phyloP scores from a whole-genome alignment of 495 filamentous ascomycete genomes.

The Penicillium waksmanii region DNA sequence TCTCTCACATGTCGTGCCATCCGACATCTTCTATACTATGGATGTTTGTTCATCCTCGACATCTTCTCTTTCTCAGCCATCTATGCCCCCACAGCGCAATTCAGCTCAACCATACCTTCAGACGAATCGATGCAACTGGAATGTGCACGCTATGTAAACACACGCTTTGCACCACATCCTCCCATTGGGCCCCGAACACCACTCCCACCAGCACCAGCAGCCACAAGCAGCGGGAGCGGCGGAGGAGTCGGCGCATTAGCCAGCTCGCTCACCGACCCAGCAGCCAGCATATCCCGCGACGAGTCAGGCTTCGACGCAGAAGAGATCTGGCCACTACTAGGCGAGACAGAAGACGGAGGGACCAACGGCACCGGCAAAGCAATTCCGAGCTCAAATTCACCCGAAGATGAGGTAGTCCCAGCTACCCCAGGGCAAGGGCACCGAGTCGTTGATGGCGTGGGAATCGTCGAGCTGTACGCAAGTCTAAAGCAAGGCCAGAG shows the following conservation, averaged over 20 bases:
- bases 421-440: slow-evolving; percentile 10
- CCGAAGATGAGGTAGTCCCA: slow-evolving; percentile 1
- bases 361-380: slow-evolving; percentile 26
- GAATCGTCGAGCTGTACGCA: slow-evolving; percentile 68
- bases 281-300: slow-evolving; percentile 24
- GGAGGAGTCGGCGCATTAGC: slow-evolving; percentile 18
- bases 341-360: slow-evolving; percentile 25
- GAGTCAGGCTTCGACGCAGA: slow-evolving; percentile 41
- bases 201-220: slow-evolving; percentile 17
- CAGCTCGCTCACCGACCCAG: slow-evolving; percentile 26
- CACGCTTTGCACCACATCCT: slow-evolving; percentile 42
- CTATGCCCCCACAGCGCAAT: slow-evolving; percentile 80
- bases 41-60: slow-evolving; percentile 83
- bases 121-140: slow-evolving; percentile 76
- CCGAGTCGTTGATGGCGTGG: slow-evolving; percentile 42
- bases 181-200: slow-evolving; percentile 30
- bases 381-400: slow-evolving; percentile 2
- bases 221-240: slow-evolving; percentile 17
- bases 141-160: slow-evolving; percentile 79
- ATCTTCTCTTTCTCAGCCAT: slow-evolving; percentile 91
- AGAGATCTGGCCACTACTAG: slow-evolving; percentile 49
- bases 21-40: slow-evolving; percentile 87
- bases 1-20: slow-evolving; percentile 82
- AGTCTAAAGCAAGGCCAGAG: slow-evolving; percentile 75
- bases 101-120: slow-evolving; percentile 71